phyloP scores from a whole-genome alignment of 1,284 basidiomycete species.

The Agroathelia rolfsii region DNA sequence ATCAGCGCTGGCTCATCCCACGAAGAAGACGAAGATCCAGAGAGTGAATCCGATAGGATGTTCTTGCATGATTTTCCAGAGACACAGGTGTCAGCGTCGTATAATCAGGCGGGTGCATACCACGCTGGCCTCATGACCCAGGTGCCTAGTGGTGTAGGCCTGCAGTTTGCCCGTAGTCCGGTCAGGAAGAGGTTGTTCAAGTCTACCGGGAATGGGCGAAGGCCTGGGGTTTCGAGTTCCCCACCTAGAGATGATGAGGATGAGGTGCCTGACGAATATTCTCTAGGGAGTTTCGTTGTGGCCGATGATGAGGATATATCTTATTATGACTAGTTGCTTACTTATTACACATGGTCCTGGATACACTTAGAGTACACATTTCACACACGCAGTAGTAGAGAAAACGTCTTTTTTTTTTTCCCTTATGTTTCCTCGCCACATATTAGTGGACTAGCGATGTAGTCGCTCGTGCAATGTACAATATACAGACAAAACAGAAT shows the following conservation, averaged over 20 bases:
- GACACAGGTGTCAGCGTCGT: constrained; percentile 69
- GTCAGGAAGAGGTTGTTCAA: constrained; percentile 32
- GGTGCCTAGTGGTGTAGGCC: constrained; percentile 35
- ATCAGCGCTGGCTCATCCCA: constrained; percentile 51
- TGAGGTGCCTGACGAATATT: constrained; percentile 50
- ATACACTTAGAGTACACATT: no score
- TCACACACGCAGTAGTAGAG: no score
- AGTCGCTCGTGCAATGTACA: no score
- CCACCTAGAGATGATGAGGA: constrained; percentile 40
- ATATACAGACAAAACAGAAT: no score
- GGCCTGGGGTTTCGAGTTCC: constrained; percentile 43
- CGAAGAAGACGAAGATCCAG: constrained; percentile 45
- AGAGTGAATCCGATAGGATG: constrained; percentile 57
- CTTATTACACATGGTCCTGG: no score
- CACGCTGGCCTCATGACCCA: constrained; percentile 65
- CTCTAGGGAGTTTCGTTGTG: constrained; percentile 67
- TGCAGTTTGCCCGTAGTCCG: constrained; percentile 44
- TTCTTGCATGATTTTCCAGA: constrained; percentile 58
- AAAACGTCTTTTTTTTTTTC: no score
- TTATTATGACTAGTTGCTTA: constrained; percentile 16
- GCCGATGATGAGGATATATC: constrained; percentile 53
- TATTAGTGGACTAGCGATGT: no score
- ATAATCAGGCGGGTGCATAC: constrained; percentile 62
- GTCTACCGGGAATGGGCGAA: constrained; percentile 18
- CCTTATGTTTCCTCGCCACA: no score